Conservation (phyloP, 257 asterid genomes). For the Solanum bulbocastanum region DNA sequence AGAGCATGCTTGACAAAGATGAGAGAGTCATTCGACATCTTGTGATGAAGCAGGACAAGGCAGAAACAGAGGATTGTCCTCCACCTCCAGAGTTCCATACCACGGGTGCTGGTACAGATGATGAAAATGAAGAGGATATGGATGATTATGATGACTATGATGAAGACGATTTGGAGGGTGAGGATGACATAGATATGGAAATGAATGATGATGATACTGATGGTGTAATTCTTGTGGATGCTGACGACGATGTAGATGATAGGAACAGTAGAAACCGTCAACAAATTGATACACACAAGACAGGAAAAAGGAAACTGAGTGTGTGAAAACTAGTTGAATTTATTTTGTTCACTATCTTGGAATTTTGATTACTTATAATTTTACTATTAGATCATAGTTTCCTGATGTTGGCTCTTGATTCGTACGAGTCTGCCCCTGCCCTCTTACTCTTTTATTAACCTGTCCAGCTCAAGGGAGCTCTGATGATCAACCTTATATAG, state of each 20-base stretch:
- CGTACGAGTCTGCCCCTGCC: neutral
- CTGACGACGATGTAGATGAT: neutral
- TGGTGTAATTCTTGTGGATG: constrained; percentile 21
- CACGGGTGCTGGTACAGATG: constrained; percentile 28
- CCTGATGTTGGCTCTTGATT: neutral
- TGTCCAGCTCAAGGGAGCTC: neutral
- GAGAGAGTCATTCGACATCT: constrained; percentile 91
- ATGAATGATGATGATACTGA: constrained; percentile 20
- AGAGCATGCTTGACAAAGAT: constrained; percentile 77
- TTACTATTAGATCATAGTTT: neutral
- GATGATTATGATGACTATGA: constrained; percentile 21
- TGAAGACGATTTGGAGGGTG: constrained; percentile 32
- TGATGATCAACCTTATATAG: neutral
- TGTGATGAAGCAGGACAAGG: constrained; percentile 77
- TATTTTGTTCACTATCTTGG: neutral
- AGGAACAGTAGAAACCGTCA: neutral
- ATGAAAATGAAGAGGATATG: constrained; percentile 22
- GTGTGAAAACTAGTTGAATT: neutral
- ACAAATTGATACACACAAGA: neutral
- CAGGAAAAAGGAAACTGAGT: neutral
- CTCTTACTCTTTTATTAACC: neutral
- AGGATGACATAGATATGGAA: constrained; percentile 3
- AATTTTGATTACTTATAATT: neutral
- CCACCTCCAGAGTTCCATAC: constrained; percentile 80
- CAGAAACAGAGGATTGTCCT: constrained; percentile 81